A percentile compares a stretch with the other conserved stretches of the same genome.
Conservation (phyloP, 73 alveolate genomes). For the Tetrahymena malaccensis region DNA sequence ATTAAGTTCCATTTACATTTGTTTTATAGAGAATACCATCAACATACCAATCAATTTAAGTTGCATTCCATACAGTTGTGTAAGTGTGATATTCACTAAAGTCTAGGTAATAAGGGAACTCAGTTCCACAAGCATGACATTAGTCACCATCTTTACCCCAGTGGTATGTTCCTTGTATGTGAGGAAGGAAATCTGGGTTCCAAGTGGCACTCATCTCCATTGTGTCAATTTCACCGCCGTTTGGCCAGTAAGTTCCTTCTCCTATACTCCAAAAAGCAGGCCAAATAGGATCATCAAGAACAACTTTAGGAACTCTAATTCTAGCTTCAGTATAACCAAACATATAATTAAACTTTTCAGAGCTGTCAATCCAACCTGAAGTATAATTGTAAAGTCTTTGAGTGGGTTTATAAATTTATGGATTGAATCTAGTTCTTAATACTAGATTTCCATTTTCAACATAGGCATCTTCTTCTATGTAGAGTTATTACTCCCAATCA, state of each 20-base stretch:
- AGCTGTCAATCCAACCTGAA: background rate
- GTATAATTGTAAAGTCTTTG: background rate
- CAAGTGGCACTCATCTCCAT: background rate
- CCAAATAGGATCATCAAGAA: background rate
- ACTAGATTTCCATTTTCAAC: background rate
- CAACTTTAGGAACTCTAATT: background rate
- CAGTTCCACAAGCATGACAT: background rate
- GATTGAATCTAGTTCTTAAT: background rate
- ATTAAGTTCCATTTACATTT: background rate
- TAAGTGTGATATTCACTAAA: background rate
- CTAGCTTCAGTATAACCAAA: background rate
- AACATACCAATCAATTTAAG: background rate
- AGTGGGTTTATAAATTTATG: background rate
- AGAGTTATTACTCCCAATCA: background rate
- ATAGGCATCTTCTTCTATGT: background rate
- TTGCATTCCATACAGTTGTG: background rate
- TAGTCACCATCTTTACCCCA: background rate
- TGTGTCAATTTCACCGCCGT: background rate
- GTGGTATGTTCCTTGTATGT: background rate
- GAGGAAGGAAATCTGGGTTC: background rate
- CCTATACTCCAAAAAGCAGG: background rate
- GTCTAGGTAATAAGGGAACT: background rate
- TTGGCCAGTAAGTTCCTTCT: background rate
- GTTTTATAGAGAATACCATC: background rate
- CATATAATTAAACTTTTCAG: background rate